Base-by-base conservation (phyloP, 805 yeast genomes). In the Pichia cephalocereana region DNA sequence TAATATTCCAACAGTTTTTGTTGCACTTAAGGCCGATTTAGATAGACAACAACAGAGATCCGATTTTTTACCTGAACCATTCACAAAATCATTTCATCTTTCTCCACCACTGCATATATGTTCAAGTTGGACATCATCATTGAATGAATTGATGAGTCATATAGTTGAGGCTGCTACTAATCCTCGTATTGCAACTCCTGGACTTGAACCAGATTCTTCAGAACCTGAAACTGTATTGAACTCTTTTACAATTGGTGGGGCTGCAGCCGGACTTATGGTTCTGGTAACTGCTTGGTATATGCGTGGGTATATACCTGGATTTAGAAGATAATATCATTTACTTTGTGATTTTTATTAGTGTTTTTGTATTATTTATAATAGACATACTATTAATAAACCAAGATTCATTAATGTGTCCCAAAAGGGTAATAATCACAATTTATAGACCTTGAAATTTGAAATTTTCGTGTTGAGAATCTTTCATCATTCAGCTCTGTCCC, bases 11-110 rank as follows among this genome's bases (percentile, higher is more conserved):
- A 76, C 83, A 5, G 81, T 93, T 0, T 86, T 83, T 59, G 97
- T 90, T 1, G 99, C 96, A 0, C 69, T 90, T 36, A 93, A 93
- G 60, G 98, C 99, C 0, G 99, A 93, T 65, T 70, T 88, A 37
- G 99, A 93, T 63, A 81, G 95, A 55, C 98, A 90, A 61, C 97
- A 91, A 59, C 99, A 93, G 59, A 66, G 99, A 37, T 80, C 83
- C 38, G 86, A 79, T 47, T 69, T 75, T 7, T 96, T 87, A 60
- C 99, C 99, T 0, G 98, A 93, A 56, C 82, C 79, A 28, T 89
- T 82, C 59, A 82, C 96, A 0, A 70, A 86, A 30, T 72, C 76
- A 6, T 64, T 89, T 7, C 70, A 65, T 49, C 62, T 93, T 15
- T 80, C 82, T 11, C 86, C 93, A 5, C 99, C 99, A 0, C 66